phyloP scores from a whole-genome alignment of 2,329 filamentous ascomycete species.

The Cladosporium sp. region DNA sequence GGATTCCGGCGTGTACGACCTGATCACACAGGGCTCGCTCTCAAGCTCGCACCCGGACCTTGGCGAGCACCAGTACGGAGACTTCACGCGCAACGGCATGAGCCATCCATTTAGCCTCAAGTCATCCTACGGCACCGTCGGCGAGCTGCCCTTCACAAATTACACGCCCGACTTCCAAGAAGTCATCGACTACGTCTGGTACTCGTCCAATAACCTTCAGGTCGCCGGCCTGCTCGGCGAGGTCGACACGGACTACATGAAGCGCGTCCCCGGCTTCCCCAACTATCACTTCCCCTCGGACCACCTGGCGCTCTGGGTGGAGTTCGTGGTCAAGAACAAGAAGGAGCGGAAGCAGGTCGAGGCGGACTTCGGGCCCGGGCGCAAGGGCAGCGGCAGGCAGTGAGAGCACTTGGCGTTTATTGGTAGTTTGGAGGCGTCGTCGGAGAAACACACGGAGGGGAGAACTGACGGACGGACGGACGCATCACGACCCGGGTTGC shows the following conservation, averaged over 20 bases:
- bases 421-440: no score
- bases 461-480: no score
- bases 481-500: no score
- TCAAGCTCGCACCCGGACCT: conserved; percentile 75
- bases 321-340: conserved; percentile 81
- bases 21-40: conserved; percentile 75
- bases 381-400: conserved; percentile 8
- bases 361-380: conserved; percentile 28
- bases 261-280: conserved; percentile 82
- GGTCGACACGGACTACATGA: conserved; percentile 77
- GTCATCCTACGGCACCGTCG: conserved; percentile 78
- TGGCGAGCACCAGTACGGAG: conserved; percentile 76
- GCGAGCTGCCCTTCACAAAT: conserved; percentile 89
- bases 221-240: conserved; percentile 79
- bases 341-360: conserved; percentile 54
- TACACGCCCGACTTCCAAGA: conserved; percentile 91
- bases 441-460: no score
- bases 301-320: conserved; percentile 81
- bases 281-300: conserved; percentile 93
- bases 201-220: conserved; percentile 82
- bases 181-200: conserved; percentile 97
- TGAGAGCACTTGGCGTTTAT: not conserved
- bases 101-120: conserved; percentile 90
- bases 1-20: conserved; percentile 83
- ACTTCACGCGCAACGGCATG: conserved; percentile 87